phyloP scores from a whole-genome alignment of 31 red algal species.

The Asparagopsis taxiformis region DNA sequence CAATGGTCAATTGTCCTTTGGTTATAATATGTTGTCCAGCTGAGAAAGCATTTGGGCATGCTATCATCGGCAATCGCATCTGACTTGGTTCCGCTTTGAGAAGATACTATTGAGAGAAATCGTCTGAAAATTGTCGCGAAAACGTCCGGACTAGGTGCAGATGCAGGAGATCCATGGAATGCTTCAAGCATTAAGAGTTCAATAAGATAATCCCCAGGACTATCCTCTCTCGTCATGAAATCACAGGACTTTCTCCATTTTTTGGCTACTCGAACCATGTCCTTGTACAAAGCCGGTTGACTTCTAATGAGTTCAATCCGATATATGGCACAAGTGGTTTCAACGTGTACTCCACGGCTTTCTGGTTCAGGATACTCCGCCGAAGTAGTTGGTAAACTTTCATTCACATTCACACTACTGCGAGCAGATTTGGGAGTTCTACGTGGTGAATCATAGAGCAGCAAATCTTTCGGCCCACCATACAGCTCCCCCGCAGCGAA shows the following conservation, averaged over 20 bases:
- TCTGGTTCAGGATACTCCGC: neutral
- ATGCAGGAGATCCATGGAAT: conserved; percentile 9
- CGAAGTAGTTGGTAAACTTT: conserved; percentile 4
- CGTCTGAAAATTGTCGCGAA: conserved; percentile 36
- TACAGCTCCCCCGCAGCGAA: conserved; percentile 43
- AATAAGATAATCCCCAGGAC: conserved; percentile 55
- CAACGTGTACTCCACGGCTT: conserved; percentile 47
- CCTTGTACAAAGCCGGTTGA: conserved; percentile 46
- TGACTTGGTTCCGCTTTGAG: conserved; percentile 21
- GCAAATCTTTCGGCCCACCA: conserved; percentile 36
- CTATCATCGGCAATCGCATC: conserved; percentile 38
- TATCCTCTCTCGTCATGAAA: conserved; percentile 25
- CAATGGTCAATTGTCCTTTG: conserved; percentile 41
- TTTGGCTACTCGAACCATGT: conserved; percentile 52
- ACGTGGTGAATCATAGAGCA: neutral
- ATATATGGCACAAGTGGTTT: conserved; percentile 40
- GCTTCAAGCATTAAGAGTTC: conserved; percentile 59
- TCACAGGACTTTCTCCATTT: conserved; percentile 45
- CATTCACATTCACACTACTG: neutral
- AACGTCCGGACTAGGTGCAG: conserved; percentile 22
- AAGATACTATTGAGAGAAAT: conserved; percentile 27
- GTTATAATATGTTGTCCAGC: conserved; percentile 52
- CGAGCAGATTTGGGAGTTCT: neutral
- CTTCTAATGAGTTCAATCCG: conserved; percentile 18
- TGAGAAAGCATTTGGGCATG: conserved; percentile 46